Evolutionary conservation across 257 asterid genomes (phyloP), one percentile per base, ranked within the genome.

Genomic region (Solanum infundibuliforme): DNA sequence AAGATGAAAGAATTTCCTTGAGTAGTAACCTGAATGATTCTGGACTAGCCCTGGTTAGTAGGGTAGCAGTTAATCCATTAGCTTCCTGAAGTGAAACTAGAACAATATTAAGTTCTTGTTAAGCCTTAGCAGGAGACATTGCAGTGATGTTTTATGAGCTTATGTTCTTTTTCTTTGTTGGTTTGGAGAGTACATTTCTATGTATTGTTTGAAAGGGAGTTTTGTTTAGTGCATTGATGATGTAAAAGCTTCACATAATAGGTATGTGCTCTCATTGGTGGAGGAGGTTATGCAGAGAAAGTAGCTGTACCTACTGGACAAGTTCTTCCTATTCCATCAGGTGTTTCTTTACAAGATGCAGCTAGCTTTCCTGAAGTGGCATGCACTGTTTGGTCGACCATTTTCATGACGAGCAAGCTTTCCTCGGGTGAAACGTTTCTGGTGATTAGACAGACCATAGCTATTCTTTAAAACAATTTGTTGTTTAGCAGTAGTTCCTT

Each of bases 201-300:
- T 29, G 41, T 43, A 4, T 46, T 46, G 39, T 46, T 29, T 81
- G 27, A 46, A 43, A 81, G 41, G 27, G 60, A 81, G 3, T 46
- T 81, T 29, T 79, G 8, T 29, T 81, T 52, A 14, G 27, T 29
- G 27, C 69, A 48, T 48, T 48, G 69, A 82, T 48, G 69, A 29
- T 81, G 39, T 81, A 48, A 46, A 29, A 18, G 10, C 29, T 81
- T 27, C 29, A 82, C 21, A 86, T 14, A 25, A 39, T 87, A 97
- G 99, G 99, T 97, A 25, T 96, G 99, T 87, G 98, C 99, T 89
- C 98, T 97, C 77, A 31, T 97, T 72, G 96, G 98, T 36, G 99
- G 99, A 88, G 99, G 99, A 38, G 99, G 99, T 23, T 97, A 97
- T 71, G 98, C 99, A 0, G 99, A 96, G 95, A 97, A 96, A 91